Evolutionary conservation across 768 basidiomycete species (phyloP), one percentile per base, ranked within the genome.

Genomic region (Austroboletus festivus): DNA sequence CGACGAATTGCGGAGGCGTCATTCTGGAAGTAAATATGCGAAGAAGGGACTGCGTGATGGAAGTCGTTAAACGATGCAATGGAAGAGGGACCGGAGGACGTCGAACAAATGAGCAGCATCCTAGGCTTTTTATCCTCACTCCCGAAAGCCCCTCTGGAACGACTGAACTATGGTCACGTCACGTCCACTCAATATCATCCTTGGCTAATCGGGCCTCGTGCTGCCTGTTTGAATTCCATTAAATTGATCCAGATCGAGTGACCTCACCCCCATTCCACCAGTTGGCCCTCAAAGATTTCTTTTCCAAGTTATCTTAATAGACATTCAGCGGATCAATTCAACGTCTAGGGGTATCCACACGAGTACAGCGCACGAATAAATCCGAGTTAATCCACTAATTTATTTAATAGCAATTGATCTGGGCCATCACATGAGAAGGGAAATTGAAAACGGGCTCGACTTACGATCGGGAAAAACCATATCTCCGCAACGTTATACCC

Each of bases 401-500:
- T 42, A 42, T 8, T 37, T 33, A 15, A 33, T 33, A 15, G 15
- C 31, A 28, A 28, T 44, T 26, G 31, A 48, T 44, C 41, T 39
- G 13, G 12, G 34, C 37, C 41, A n/a, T n/a, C n/a, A n/a, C n/a
- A n/a, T 41, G 22, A 35, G 38, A 28, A 33, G n/a, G n/a, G n/a
- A n/a, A n/a, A n/a, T n/a, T n/a, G n/a, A n/a, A n/a, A n/a, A n/a
- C n/a, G n/a, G n/a, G n/a, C n/a, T n/a, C n/a, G 39, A 50, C 53
- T 38, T 26, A 61, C 52, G 37, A 43, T 49, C 47, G 19, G 40
- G 45, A 38, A 4, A 6, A 10, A 15, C 33, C 38, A 54, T 28
- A 28, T 28, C 28, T 28, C 26, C 12, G 9, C n/a, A 38, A 5
- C 54, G 45, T 63, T 58, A 84, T 10, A 79, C 85, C 47, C 81